These are phyloP conservation scores for Pythium dissotocum DNA, from an alignment of 352 stramenopile species.

Conservation along the genomic window DNA sequence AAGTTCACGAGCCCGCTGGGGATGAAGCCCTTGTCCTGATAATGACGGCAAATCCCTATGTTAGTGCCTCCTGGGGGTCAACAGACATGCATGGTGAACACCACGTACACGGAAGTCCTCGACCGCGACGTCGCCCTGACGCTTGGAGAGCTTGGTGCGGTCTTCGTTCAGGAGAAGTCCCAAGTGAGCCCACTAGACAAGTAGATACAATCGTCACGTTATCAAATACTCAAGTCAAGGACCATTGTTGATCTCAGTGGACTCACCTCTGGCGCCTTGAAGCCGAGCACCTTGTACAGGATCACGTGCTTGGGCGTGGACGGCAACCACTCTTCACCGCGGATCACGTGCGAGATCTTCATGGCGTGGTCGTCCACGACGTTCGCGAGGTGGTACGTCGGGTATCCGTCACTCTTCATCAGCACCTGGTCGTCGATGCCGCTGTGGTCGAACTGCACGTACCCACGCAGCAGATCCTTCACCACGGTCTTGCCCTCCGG, in stretches of 20 bases:
- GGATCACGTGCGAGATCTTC: conserved; percentile 97
- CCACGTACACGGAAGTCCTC: conserved; percentile 93
- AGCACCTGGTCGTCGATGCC: conserved; percentile 91
- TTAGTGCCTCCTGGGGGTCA: no score
- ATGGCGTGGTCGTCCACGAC: conserved; percentile 98
- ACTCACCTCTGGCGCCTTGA: conserved; percentile 58
- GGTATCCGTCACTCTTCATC: conserved; percentile 94
- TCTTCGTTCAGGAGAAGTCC: conserved; percentile 97
- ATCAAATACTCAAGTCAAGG: no score
- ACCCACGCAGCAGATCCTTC: conserved; percentile 95
- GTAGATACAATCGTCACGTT: background rate
- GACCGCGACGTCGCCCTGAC: conserved; percentile 96
- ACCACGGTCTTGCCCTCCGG: conserved; percentile 91
- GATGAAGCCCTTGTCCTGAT: conserved; percentile 93
- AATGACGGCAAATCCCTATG: background rate
- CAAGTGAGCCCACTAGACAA: conserved; percentile 82
- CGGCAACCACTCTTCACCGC: conserved; percentile 94
- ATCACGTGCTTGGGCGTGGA: conserved; percentile 91
- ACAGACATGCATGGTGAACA: no score
- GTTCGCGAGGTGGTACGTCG: conserved; percentile 92
- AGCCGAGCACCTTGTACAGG: conserved; percentile 89
- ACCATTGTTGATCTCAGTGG: no score
- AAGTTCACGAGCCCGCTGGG: conserved; percentile 98
- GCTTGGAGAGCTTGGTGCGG: conserved; percentile 97
- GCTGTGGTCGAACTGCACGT: conserved; percentile 89